Evolutionary conservation across 139 green algal species (phyloP).

Genomic region (Chlorella sp.): DNA sequence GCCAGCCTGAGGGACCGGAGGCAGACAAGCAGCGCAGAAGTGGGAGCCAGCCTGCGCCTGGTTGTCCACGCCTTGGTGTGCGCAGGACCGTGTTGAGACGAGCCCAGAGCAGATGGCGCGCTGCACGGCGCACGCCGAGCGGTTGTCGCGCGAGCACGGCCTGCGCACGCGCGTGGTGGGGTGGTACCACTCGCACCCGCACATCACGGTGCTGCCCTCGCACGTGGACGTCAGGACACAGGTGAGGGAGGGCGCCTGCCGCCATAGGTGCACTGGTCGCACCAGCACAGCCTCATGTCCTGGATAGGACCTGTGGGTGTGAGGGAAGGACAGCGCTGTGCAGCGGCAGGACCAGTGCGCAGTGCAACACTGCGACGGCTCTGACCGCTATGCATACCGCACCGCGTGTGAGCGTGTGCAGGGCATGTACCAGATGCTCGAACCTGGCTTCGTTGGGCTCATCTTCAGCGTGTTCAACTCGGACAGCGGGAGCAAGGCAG

Average conservation of each 20-base stretch:
- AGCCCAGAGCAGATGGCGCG: conserved; percentile 73
- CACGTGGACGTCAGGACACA: conserved; percentile 77
- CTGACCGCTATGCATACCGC: too few relatives aligned
- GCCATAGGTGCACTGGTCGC: too few relatives aligned
- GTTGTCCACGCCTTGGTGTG: too few relatives aligned
- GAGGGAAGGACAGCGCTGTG: too few relatives aligned
- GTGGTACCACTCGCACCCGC: conserved; percentile 82
- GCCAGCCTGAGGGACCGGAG: too few relatives aligned
- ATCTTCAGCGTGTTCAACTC: conserved; percentile 78
- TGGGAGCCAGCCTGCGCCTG: too few relatives aligned
- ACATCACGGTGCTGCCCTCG: conserved; percentile 78
- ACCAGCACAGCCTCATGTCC: too few relatives aligned
- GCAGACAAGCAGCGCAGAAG: too few relatives aligned
- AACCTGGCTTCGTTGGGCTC: conserved; percentile 69
- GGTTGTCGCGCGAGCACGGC: conserved; percentile 45
- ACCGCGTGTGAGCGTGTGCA: too few relatives aligned
- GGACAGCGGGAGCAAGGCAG: conserved; percentile 12
- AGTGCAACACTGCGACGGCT: too few relatives aligned
- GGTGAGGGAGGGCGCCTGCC: conserved; percentile 15
- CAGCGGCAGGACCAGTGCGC: too few relatives aligned
- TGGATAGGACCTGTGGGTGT: too few relatives aligned
- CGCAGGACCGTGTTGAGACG: conserved; percentile 77
- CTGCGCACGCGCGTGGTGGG: conserved; percentile 58
- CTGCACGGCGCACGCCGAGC: conserved; percentile 55
- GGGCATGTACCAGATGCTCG: conserved; percentile 75